A percentile compares a stretch with the other conserved stretches of the same genome.
Conservation (phyloP, 768 basidiomycete species). For the Clitopilus passeckerianus region DNA sequence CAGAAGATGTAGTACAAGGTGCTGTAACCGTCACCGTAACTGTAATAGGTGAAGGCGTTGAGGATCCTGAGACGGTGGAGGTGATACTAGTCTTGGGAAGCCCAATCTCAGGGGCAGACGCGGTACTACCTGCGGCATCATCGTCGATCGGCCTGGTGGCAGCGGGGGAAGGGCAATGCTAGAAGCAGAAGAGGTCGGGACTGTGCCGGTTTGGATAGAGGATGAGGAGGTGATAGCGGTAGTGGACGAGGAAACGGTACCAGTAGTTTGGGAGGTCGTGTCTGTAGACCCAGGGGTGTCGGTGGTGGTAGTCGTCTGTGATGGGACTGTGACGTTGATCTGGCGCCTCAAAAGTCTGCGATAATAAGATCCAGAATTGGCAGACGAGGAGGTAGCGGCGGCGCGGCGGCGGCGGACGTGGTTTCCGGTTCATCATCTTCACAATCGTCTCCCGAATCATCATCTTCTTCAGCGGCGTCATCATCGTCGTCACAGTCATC, state of each 20-base stretch:
- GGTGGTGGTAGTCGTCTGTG: slow-evolving; percentile 1
- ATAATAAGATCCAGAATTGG: slow-evolving; percentile 6
- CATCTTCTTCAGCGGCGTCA: slow-evolving; percentile 2
- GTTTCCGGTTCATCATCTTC: slow-evolving; percentile 4
- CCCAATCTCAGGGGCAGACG: background rate
- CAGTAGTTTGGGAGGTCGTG: background rate
- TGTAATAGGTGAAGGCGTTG: background rate
- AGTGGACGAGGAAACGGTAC: background rate
- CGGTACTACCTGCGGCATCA: background rate
- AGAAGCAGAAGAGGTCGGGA: background rate
- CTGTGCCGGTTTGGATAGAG: background rate
- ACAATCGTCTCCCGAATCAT: background rate
- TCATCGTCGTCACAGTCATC: background rate
- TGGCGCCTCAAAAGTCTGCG: background rate
- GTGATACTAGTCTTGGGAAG: background rate
- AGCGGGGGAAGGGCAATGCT: background rate
- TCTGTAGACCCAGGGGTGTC: background rate
- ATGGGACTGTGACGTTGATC: background rate
- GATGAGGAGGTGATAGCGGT: background rate
- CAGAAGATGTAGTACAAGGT: background rate
- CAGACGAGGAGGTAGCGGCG: slow-evolving; percentile 5
- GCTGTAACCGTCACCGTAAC: background rate
- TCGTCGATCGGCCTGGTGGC: background rate
- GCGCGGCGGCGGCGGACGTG: slow-evolving; percentile 6
- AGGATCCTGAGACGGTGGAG: slow-evolving; percentile 1